Percentiles rank a stretch among this genome's conserved stretches.
Conservation (phyloP, 148 eudicot genomes). For the Chenopodium suecicum region DNA sequence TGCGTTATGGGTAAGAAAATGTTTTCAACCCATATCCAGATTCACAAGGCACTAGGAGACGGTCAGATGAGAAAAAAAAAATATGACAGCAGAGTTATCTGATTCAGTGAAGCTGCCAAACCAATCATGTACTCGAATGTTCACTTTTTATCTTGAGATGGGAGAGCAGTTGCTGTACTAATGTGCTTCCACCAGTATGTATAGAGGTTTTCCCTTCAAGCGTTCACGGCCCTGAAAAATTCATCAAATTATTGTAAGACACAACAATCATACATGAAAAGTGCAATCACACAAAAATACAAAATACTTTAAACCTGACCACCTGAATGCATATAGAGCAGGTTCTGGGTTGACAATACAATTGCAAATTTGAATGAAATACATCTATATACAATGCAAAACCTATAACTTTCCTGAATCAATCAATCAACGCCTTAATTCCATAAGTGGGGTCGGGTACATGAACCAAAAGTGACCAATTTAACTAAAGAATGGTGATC, state of each 20-base stretch:
- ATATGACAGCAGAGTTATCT: slow-evolving; percentile 5
- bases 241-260: background rate
- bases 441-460: too few species aligned
- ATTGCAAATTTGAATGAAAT: background rate
- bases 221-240: slow-evolving; percentile 67
- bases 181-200: slow-evolving; percentile 76
- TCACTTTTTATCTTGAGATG: background rate
- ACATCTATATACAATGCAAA: background rate
- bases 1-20: slow-evolving; percentile 12
- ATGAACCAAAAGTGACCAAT: background rate
- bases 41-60: slow-evolving; percentile 8
- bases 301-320: background rate
- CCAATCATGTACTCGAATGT: slow-evolving; percentile 17
- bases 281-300: background rate
- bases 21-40: slow-evolving; percentile 20
- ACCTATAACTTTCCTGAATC: background rate
- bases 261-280: background rate
- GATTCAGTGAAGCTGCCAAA: slow-evolving; percentile 19
- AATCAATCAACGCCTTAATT: background rate
- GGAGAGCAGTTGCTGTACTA: slow-evolving; percentile 27
- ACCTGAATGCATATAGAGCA: background rate
- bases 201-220: slow-evolving; percentile 81
- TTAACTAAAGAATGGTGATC: background rate
- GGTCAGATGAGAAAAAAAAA: background rate
- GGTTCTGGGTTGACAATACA: background rate